Evolutionary conservation across 164 flowering plant species (phyloP).

Genomic region (Cinnamomum micranthum): DNA sequence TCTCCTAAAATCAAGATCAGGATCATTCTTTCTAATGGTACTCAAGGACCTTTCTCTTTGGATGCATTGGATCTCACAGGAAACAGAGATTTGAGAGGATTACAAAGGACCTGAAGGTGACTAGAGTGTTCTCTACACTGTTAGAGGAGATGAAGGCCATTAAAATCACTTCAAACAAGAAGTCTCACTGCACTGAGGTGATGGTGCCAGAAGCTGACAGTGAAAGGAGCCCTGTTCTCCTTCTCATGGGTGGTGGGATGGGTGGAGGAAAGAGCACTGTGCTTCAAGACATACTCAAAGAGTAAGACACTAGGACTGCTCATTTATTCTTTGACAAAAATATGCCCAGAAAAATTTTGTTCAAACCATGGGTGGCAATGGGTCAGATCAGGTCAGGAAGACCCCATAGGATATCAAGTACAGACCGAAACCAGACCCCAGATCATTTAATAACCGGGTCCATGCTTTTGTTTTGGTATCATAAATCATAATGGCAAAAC

Average conservation of each 20-base stretch:
- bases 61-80: constrained; percentile 30
- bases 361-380: too few species aligned
- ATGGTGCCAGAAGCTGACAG: constrained; percentile 73
- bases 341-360: too few species aligned
- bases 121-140: constrained; percentile 68
- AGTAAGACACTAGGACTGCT: constrained; percentile 32
- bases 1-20: too few species aligned
- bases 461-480: too few species aligned
- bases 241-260: constrained; percentile 99
- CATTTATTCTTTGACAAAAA: too few species aligned
- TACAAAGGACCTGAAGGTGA: constrained; percentile 63
- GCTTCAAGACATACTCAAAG: constrained; percentile 74
- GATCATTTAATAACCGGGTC: too few species aligned
- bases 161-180: constrained; percentile 26
- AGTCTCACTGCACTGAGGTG: constrained; percentile 46
- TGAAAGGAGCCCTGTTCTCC: constrained; percentile 80
- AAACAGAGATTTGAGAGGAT: constrained; percentile 77
- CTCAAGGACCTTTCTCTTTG: not conserved
- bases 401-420: too few species aligned
- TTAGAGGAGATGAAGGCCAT: constrained; percentile 89
- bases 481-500: too few species aligned
- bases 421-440: too few species aligned
- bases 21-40: too few species aligned
- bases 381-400: too few species aligned
- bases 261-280: constrained; percentile 99